These are phyloP conservation scores for Myxozyma monticola DNA, from an alignment of 805 yeast species.

Conservation along the genomic window DNA sequence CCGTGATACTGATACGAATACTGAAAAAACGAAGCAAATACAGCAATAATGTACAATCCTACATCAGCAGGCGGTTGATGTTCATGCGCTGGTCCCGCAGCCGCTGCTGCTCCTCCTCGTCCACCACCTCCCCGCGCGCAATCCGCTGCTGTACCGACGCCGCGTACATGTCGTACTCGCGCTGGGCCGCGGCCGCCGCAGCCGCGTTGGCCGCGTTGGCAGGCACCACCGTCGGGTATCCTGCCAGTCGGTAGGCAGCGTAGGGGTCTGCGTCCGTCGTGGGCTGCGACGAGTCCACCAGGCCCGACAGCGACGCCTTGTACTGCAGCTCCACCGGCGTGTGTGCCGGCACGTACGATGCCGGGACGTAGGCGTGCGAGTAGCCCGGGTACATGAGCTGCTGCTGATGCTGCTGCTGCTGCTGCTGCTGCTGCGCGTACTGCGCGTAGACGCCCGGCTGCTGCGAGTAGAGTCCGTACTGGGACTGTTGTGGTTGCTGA, in stretches of 20 bases:
- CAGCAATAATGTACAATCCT: too few relatives aligned
- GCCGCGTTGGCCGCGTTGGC: background rate
- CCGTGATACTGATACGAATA: too few relatives aligned
- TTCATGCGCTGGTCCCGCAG: conserved; percentile 27
- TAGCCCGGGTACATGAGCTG: background rate
- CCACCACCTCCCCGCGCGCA: conserved; percentile 9
- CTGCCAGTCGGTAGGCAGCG: background rate
- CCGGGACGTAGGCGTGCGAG: background rate
- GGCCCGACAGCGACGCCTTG: conserved; percentile 11
- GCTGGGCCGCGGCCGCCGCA: conserved; percentile 13
- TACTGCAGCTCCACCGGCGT: conserved; percentile 13
- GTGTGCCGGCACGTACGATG: background rate
- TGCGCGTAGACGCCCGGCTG: conserved; percentile 1
- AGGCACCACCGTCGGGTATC: background rate
- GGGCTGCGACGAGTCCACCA: conserved; percentile 6
- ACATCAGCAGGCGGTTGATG: conserved; percentile 24
- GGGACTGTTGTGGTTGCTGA: background rate
- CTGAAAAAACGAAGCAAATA: too few relatives aligned
- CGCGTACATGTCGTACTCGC: conserved; percentile 14
- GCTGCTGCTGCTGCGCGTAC: background rate
- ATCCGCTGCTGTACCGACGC: conserved; percentile 11
- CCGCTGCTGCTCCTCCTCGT: conserved; percentile 24
- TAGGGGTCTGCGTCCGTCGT: background rate
- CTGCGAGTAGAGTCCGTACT: background rate
- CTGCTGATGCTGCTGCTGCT: conserved; percentile 6